phyloP scores from a whole-genome alignment of 805 yeast genomes.

The Metschnikowia lunata region DNA sequence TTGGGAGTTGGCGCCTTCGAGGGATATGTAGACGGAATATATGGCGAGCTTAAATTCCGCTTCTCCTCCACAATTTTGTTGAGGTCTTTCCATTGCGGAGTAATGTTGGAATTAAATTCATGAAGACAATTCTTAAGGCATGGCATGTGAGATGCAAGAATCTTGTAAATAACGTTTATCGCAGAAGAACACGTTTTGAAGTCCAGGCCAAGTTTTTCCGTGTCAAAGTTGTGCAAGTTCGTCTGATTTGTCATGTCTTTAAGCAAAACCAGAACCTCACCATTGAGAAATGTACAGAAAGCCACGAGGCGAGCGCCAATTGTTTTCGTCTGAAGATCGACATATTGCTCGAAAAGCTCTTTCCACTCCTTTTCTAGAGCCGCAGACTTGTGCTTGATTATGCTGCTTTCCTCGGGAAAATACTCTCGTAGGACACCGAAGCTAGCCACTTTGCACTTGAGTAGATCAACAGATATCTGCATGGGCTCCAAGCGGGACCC shows the following conservation, averaged over 20 bases:
- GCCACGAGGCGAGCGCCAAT: slow-evolving; percentile 9
- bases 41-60: not conserved
- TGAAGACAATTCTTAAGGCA: not conserved
- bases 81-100: slow-evolving; percentile 11
- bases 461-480: slow-evolving; percentile 12
- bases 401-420: slow-evolving; percentile 1
- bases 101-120: slow-evolving; percentile 10
- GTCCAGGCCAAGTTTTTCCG: slow-evolving; percentile 27
- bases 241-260: slow-evolving; percentile 3
- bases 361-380: slow-evolving; percentile 9
- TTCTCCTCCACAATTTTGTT: slow-evolving; percentile 4
- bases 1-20: too few relatives aligned
- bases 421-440: slow-evolving; percentile 1
- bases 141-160: slow-evolving; percentile 14
- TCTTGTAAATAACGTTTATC: slow-evolving; percentile 30
- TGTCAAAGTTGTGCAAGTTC: slow-evolving; percentile 16
- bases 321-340: slow-evolving; percentile 5
- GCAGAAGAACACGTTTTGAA: slow-evolving; percentile 39
- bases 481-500: slow-evolving; percentile 5
- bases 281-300: slow-evolving; percentile 9
- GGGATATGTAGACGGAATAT: not conserved
- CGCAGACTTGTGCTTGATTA: not conserved
- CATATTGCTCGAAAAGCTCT: slow-evolving; percentile 4
- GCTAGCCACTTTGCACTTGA: slow-evolving; percentile 7
- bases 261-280: slow-evolving; percentile 4